A percentile compares a stretch with the other conserved stretches of the same genome.
phyloP scores from a whole-genome alignment of 2,329 filamentous ascomycete species.

The Stagonosporopsis vannaccii region DNA sequence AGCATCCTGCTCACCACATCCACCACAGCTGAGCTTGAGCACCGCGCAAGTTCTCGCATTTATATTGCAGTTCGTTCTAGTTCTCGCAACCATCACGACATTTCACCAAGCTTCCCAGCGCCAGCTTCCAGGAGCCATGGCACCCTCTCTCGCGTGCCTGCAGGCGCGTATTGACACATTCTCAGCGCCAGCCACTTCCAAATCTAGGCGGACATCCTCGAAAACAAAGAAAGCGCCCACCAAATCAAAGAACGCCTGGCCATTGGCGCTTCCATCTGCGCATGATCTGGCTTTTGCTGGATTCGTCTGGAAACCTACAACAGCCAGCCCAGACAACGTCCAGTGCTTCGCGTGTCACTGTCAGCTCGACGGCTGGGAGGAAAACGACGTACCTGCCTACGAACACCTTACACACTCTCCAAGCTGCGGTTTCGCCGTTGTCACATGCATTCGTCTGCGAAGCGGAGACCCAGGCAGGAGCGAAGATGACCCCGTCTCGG shows the following conservation, averaged over 20 bases:
- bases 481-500: constrained; percentile 76
- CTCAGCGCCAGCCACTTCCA: constrained; percentile 65
- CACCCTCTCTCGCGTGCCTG: constrained; percentile 64
- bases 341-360: constrained; percentile 87
- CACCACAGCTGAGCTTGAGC: constrained; percentile 6
- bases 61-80: not conserved
- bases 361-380: constrained; percentile 90
- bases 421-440: constrained; percentile 87
- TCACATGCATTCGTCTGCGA: constrained; percentile 60
- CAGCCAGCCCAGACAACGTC: constrained; percentile 82
- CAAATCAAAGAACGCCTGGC: constrained; percentile 66
- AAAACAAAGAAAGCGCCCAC: constrained; percentile 62
- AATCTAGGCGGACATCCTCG: constrained; percentile 75
- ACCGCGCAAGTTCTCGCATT: not conserved
- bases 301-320: constrained; percentile 84
- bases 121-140: constrained; percentile 29
- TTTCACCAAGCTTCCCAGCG: not conserved
- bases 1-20: constrained; percentile 9
- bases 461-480: constrained; percentile 69
- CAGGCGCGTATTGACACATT: constrained; percentile 85
- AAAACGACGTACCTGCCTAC: constrained; percentile 78
- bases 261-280: constrained; percentile 72
- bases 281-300: constrained; percentile 86
- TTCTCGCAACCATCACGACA: not conserved
- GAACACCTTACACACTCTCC: constrained; percentile 87